Base-by-base conservation (phyloP, 768 basidiomycete genomes). In the Mrakia frigida region DNA sequence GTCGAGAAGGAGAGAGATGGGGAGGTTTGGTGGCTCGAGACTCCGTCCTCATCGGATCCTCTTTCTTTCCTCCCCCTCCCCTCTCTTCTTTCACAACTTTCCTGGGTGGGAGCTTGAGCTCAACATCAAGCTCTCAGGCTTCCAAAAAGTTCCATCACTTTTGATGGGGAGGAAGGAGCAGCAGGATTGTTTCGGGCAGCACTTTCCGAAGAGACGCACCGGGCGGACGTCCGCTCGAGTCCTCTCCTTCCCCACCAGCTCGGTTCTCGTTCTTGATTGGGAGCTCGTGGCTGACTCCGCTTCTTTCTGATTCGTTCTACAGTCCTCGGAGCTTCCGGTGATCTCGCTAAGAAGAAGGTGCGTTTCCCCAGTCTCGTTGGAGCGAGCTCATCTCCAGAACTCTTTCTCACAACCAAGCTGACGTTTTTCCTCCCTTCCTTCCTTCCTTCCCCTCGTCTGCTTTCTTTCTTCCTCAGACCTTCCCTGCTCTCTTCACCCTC, bases 261-360 rank as follows among this genome's bases (percentile, higher is more conserved):
- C 63, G 28, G 35, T 21, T 41, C 65, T 39, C 18, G 39, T 37
- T n/a, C 35, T 25, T 28, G 28, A 25, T 39, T 23, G 35, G 31
- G 33, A 31, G 63, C 21, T 37, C 35, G 9, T 35, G 3, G 37
- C 37, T 68, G 23, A 68, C 65, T 37, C 4, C 63, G 18, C 23
- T 53, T 41, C 37, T 3, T n/a, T 65, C 31, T 7, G 14, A 6
- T 35, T 31, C 52, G 11, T 52, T 56, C 25, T 23, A 25, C 72
- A 80, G 95, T 98, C 73, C 89, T 95, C 78, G 96, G 96, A 75
- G 96, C 96, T 4, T 95, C 93, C 74, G 96, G 96, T 56, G 96
- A 99, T 86, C 87, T 99, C 65, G 96, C 96, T 79, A 96, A 97
- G 90, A 99, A 99, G 86, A 99, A 99, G 89, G 94, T 89, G 69